A percentile compares a stretch with the other conserved stretches of the same genome.
Conservation (phyloP, 345 rosid species). For the Murraya paniculata region DNA sequence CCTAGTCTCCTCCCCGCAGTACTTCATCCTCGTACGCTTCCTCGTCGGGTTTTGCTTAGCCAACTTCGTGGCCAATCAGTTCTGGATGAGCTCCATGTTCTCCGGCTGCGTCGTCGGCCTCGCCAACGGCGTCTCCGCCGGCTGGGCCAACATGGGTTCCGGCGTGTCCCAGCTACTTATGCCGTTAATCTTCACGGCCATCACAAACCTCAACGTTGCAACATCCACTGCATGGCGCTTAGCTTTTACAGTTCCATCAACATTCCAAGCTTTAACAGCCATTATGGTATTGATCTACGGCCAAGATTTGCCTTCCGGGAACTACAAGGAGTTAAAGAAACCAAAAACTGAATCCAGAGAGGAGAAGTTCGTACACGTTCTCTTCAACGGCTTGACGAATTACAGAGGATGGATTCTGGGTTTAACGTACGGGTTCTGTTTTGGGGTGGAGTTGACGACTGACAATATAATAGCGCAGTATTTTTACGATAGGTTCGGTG, state of each 20-base stretch:
- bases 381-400: constrained; percentile 55
- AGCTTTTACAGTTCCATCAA: constrained; percentile 56
- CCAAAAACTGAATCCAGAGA: not conserved
- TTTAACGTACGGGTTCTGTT: constrained; percentile 54
- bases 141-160: constrained; percentile 78
- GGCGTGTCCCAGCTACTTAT: constrained; percentile 72
- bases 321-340: constrained; percentile 11
- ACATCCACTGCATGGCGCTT: constrained; percentile 55
- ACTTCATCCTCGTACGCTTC: constrained; percentile 64
- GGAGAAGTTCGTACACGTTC: constrained; percentile 30
- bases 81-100: constrained; percentile 92
- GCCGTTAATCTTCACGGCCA: constrained; percentile 54
- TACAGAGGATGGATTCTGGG: constrained; percentile 83
- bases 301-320: constrained; percentile 60
- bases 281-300: constrained; percentile 51
- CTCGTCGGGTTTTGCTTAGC: constrained; percentile 68
- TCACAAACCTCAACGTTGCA: constrained; percentile 23
- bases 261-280: constrained; percentile 52
- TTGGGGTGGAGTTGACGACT: constrained; percentile 68
- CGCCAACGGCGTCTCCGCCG: constrained; percentile 77
- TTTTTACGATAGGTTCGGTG: constrained; percentile 67
- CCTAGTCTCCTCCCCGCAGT: constrained; percentile 44
- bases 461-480: constrained; percentile 72
- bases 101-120: constrained; percentile 63
- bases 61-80: constrained; percentile 86